These are phyloP conservation scores for Fusarium sp. DNA, from an alignment of 2,329 filamentous ascomycete species.

Conservation along the genomic window DNA sequence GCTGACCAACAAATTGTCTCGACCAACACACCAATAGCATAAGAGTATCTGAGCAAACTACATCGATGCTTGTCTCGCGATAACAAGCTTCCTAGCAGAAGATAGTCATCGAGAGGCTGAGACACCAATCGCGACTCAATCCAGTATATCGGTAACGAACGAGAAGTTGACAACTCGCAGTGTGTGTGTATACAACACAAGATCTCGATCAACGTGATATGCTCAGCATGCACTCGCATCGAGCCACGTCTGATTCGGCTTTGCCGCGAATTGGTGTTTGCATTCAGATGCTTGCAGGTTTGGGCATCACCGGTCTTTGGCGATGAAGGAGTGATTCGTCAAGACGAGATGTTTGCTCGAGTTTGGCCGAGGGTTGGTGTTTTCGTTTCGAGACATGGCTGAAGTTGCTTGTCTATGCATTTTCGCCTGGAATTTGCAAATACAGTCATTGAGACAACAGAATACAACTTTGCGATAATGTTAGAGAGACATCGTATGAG, in stretches of 20 bases:
- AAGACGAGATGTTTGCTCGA: constrained; percentile 3
- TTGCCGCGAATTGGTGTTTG: constrained; percentile 3
- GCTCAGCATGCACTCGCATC: constrained; percentile 5
- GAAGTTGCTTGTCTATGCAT: constrained; percentile 1
- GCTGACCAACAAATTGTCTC: neutral
- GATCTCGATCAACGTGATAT: constrained; percentile 16
- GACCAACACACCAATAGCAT: constrained; percentile 32
- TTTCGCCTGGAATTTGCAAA: neutral
- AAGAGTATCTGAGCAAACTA: constrained; percentile 13
- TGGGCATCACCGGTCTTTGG: neutral
- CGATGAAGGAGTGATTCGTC: neutral
- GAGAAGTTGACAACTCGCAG: constrained; percentile 15
- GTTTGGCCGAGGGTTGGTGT: neutral
- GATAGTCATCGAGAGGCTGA: neutral
- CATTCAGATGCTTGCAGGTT: neutral
- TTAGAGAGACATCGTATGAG: constrained; percentile 20
- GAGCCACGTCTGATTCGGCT: neutral
- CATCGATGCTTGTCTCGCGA: constrained; percentile 22
- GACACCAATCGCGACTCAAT: constrained; percentile 12
- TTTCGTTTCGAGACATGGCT: constrained; percentile 2
- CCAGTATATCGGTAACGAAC: constrained; percentile 20
- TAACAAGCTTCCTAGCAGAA: constrained; percentile 4
- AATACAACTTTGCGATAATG: constrained; percentile 21
- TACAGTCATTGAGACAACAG: constrained; percentile 13
- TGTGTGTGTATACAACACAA: constrained; percentile 2